Conservation (phyloP, 768 basidiomycete genomes). For the Sporobolomyces pararoseus region DNA sequence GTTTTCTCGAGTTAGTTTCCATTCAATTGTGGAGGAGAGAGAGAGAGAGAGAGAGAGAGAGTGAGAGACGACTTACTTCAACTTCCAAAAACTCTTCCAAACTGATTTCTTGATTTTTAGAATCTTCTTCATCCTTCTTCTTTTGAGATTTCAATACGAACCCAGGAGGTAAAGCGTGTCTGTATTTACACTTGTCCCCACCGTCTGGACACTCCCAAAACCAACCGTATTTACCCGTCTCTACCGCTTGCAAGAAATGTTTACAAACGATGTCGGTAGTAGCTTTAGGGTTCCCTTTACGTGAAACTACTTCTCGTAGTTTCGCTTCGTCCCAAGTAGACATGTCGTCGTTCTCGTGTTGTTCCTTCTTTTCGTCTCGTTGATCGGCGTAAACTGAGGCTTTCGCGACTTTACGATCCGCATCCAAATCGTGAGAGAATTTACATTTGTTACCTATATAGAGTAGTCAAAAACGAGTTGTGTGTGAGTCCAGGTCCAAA, state of each 20-base stretch:
- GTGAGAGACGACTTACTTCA: slow-evolving; percentile 60
- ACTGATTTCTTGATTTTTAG: slow-evolving; percentile 76
- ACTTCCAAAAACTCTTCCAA: slow-evolving; percentile 96
- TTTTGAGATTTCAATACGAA: slow-evolving; percentile 91
- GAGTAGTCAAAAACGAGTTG: too few relatives aligned
- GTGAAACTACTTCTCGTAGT: slow-evolving; percentile 80
- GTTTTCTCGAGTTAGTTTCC: neutral
- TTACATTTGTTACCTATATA: slow-evolving; percentile 62
- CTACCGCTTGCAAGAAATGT: slow-evolving; percentile 92
- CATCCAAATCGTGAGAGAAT: slow-evolving; percentile 88
- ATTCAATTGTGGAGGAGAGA: too few relatives aligned
- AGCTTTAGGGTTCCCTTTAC: slow-evolving; percentile 83
- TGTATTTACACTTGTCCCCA: slow-evolving; percentile 76
- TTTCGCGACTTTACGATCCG: slow-evolving; percentile 89
- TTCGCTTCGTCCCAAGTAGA: slow-evolving; percentile 97
- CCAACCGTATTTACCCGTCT: slow-evolving; percentile 81
- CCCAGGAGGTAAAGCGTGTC: slow-evolving; percentile 91
- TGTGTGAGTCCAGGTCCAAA: too few relatives aligned
- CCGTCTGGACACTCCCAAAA: slow-evolving; percentile 58
- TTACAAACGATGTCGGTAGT: slow-evolving; percentile 98
- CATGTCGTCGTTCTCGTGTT: slow-evolving; percentile 68
- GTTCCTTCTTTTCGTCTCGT: slow-evolving; percentile 68
- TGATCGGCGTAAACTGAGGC: slow-evolving; percentile 87
- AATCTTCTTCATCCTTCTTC: slow-evolving; percentile 86
- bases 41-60: neutral